Evolutionary conservation across 2,329 filamentous ascomycete genomes (phyloP).

Genomic region (Cadophora sp.): DNA sequence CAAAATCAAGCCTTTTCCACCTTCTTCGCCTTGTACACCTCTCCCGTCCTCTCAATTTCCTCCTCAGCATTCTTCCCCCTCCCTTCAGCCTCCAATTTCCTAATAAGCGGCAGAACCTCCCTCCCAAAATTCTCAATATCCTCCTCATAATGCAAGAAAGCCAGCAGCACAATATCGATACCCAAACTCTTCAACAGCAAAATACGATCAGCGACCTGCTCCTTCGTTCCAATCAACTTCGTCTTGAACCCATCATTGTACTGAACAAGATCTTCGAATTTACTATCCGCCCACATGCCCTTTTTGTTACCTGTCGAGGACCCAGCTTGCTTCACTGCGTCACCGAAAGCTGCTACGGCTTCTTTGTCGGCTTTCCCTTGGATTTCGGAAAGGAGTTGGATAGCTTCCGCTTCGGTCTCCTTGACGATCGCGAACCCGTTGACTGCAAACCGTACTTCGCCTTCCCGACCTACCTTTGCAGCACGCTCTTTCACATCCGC

Average conservation of each 20-base stretch:
- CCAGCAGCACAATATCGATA: conserved; percentile 53
- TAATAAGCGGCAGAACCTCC: conserved; percentile 54
- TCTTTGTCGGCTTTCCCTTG: conserved; percentile 59
- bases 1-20: not conserved
- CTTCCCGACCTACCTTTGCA: conserved; percentile 51
- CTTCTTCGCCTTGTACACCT: conserved; percentile 50
- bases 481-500: conserved; percentile 55
- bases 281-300: conserved; percentile 60
- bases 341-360: conserved; percentile 56
- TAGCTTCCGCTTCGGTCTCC: conserved; percentile 57
- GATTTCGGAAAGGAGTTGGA: conserved; percentile 56
- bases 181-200: conserved; percentile 55
- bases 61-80: conserved; percentile 54
- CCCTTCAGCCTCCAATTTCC: conserved; percentile 55
- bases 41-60: conserved; percentile 55
- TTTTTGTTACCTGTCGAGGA: conserved; percentile 54
- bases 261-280: conserved; percentile 59
- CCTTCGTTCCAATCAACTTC: conserved; percentile 58
- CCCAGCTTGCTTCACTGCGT: conserved; percentile 58
- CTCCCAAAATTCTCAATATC: conserved; percentile 57
- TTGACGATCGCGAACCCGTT: conserved; percentile 58
- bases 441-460: conserved; percentile 56
- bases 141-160: conserved; percentile 59
- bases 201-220: conserved; percentile 58
- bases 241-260: conserved; percentile 64